phyloP scores from a whole-genome alignment of 2,329 filamentous ascomycete species.

The Colletotrichum graminicola region DNA sequence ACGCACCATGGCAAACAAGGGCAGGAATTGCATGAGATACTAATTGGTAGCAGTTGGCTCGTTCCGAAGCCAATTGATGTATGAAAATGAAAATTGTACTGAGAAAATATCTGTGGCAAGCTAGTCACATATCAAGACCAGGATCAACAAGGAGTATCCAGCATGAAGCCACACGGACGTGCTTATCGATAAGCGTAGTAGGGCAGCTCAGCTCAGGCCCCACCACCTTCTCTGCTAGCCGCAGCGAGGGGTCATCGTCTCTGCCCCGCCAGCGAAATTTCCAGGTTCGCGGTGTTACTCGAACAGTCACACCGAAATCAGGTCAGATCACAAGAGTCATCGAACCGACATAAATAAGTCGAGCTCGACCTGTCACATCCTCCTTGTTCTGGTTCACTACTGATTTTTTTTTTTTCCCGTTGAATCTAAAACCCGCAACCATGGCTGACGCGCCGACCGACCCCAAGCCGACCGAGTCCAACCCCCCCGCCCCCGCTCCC shows the following conservation, averaged over 20 bases:
- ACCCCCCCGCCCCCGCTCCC: conserved; percentile 45
- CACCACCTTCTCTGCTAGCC: neutral
- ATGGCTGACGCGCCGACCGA: conserved; percentile 53
- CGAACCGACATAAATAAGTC: neutral
- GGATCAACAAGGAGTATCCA: neutral
- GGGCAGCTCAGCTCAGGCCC: conserved; percentile 11
- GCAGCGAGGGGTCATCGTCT: conserved; percentile 30
- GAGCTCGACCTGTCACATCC: neutral
- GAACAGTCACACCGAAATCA: conserved; percentile 27
- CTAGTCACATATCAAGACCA: neutral
- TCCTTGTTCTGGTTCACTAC: neutral
- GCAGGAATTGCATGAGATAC: conserved; percentile 20
- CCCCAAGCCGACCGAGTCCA: conserved; percentile 39
- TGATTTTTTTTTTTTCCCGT: neutral
- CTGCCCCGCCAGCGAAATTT: conserved; percentile 41
- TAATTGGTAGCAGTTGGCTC: conserved; percentile 20
- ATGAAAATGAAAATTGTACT: conserved; percentile 13
- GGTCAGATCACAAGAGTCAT: conserved; percentile 31
- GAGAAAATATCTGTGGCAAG: neutral
- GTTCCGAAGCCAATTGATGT: conserved; percentile 22
- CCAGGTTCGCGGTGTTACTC: conserved; percentile 13
- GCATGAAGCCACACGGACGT: neutral
- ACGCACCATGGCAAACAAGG: conserved; percentile 14
- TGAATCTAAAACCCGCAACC: conserved; percentile 27
- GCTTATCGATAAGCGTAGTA: conserved; percentile 21